These are phyloP conservation scores for Abrus pulchellus DNA, from an alignment of 306 rosid genomes.

Conservation along the genomic window DNA sequence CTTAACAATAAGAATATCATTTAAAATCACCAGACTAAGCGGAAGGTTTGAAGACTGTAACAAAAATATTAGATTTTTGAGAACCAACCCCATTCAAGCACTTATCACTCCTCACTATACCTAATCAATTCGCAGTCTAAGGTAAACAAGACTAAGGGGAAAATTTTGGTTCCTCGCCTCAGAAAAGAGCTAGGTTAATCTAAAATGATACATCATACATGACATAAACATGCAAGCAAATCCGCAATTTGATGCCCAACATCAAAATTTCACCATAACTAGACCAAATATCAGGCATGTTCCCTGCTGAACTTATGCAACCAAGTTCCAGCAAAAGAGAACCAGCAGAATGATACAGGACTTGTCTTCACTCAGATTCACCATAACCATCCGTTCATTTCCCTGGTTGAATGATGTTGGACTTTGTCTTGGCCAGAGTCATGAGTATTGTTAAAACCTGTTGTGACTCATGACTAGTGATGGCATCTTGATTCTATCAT, in stretches of 20 bases:
- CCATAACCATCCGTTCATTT: conserved; percentile 17
- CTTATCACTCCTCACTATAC: not conserved
- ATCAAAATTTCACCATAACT: conserved; percentile 42
- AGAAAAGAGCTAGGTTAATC: conserved; percentile 14
- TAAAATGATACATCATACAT: conserved; percentile 27
- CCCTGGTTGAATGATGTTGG: conserved; percentile 10
- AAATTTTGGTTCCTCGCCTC: conserved; percentile 12
- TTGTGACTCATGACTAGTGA: not conserved
- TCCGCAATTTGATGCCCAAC: conserved; percentile 37
- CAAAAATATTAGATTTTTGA: not conserved
- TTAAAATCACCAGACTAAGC: conserved; percentile 8
- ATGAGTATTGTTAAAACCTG: conserved; percentile 29
- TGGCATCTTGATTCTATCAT: conserved; percentile 25
- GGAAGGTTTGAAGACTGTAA: not conserved
- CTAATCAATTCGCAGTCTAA: not conserved
- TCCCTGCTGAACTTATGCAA: conserved; percentile 20
- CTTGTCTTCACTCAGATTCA: conserved; percentile 34
- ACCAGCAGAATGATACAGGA: conserved; percentile 19
- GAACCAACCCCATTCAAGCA: not conserved
- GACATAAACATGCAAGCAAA: conserved; percentile 18
- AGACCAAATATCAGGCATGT: conserved; percentile 34
- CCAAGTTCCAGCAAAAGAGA: conserved; percentile 19
- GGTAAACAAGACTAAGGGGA: conserved; percentile 1
- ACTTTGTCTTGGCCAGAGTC: conserved; percentile 22
- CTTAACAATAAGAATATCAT: not conserved